A percentile compares a stretch with the other conserved stretches of the same genome.
These are phyloP conservation scores for Trypanosoma vivax DNA, from an alignment of 208 protist genomes.

Conservation along the genomic window DNA sequence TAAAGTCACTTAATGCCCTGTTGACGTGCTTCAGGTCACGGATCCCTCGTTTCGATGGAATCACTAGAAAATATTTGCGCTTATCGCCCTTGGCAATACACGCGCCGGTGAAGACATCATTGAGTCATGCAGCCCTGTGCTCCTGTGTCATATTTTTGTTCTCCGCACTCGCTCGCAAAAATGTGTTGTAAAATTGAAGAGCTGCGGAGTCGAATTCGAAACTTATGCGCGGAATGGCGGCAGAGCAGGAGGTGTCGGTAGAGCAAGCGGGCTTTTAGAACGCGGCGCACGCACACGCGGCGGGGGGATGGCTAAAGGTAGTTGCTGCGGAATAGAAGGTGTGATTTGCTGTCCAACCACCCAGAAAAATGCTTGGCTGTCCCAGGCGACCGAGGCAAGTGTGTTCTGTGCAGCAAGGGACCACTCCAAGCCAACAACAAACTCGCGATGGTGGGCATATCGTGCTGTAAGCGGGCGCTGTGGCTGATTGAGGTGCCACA, in stretches of 20 bases:
- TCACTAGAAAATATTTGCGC: too few species aligned
- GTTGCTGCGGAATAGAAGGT: constrained; percentile 31
- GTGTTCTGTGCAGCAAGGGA: constrained; percentile 53
- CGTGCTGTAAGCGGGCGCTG: constrained; percentile 69
- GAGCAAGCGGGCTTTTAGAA: constrained; percentile 55
- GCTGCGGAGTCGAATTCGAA: too few species aligned
- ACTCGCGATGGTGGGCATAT: constrained; percentile 88
- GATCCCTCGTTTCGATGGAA: too few species aligned
- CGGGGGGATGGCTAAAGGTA: constrained; percentile 67
- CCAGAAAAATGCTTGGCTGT: constrained; percentile 68
- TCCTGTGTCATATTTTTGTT: too few species aligned
- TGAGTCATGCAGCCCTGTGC: too few species aligned
- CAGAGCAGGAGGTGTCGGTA: constrained; percentile 38
- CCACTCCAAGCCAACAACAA: constrained; percentile 86
- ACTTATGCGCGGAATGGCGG: constrained; percentile 13
- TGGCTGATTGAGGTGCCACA: constrained; percentile 81
- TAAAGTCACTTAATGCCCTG: too few species aligned
- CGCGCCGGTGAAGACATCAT: too few species aligned
- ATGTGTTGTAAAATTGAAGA: too few species aligned
- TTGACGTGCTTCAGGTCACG: too few species aligned
- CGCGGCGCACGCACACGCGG: constrained; percentile 54
- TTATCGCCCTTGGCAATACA: too few species aligned
- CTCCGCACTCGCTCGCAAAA: too few species aligned
- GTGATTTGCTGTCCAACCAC: constrained; percentile 50
- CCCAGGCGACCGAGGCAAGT: constrained; percentile 62